phyloP scores from a whole-genome alignment of 2,329 filamentous ascomycete genomes.

The Fragosphaeria purpurea region DNA sequence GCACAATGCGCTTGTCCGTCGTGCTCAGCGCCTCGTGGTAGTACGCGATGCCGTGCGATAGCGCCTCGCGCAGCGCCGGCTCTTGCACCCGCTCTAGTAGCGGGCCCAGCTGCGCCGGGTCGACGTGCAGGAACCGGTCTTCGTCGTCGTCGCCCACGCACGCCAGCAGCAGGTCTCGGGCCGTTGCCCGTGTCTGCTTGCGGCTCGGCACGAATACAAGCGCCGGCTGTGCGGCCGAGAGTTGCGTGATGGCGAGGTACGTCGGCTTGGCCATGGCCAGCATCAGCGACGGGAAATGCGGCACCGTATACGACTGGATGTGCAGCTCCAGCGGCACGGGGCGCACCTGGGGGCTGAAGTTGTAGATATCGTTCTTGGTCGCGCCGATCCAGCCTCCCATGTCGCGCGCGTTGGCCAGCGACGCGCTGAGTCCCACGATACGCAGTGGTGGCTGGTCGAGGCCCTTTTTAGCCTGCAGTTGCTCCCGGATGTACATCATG shows the following conservation, averaged over 20 bases:
- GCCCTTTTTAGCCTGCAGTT: conserved; percentile 77
- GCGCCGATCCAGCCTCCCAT: conserved; percentile 97
- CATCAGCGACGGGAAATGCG: conserved; percentile 97
- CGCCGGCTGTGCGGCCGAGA: conserved; percentile 80
- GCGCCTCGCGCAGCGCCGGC: conserved; percentile 73
- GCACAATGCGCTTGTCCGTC: conserved; percentile 87
- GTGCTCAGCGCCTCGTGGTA: conserved; percentile 88
- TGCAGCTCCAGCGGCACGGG: conserved; percentile 86
- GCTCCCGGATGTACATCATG: conserved; percentile 90
- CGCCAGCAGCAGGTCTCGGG: conserved; percentile 77
- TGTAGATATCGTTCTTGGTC: conserved; percentile 96
- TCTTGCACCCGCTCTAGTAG: conserved; percentile 79
- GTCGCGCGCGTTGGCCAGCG: conserved; percentile 84
- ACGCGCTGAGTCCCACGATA: conserved; percentile 83
- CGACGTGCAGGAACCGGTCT: conserved; percentile 82
- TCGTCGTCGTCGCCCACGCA: conserved; percentile 85
- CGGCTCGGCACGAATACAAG: conserved; percentile 87
- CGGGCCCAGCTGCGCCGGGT: conserved; percentile 65
- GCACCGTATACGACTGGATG: conserved; percentile 89
- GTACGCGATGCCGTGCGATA: conserved; percentile 92
- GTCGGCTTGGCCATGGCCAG: conserved; percentile 95
- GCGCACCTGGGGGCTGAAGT: conserved; percentile 89
- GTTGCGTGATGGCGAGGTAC: conserved; percentile 77
- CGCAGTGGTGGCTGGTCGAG: conserved; percentile 67
- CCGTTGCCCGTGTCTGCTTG: conserved; percentile 84